phyloP scores from a whole-genome alignment of 495 filamentous ascomycete species.

The Lindgomyces ingoldianus region DNA sequence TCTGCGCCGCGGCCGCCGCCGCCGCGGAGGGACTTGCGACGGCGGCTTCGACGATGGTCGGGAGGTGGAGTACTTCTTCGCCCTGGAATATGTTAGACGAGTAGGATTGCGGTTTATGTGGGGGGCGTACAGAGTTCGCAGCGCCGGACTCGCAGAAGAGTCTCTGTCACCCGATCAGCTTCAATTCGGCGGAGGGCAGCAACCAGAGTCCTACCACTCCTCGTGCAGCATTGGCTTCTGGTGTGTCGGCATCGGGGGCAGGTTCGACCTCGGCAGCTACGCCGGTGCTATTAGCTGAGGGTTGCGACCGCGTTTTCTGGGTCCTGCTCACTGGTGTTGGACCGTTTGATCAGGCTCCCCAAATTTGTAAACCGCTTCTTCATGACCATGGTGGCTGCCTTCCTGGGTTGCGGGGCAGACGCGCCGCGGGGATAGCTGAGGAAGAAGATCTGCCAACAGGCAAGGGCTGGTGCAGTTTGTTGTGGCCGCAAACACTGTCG shows the following conservation, averaged over 20 bases:
- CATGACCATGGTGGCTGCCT: slow-evolving; percentile 32
- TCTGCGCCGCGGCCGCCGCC: slow-evolving; percentile 68
- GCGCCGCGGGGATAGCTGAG: neutral
- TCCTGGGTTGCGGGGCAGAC: slow-evolving; percentile 1
- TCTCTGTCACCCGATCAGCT: slow-evolving; percentile 44
- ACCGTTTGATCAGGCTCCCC: slow-evolving; percentile 29
- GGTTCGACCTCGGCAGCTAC: slow-evolving; percentile 18
- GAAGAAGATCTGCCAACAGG: neutral
- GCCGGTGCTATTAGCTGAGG: neutral
- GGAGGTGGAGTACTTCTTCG: slow-evolving; percentile 90
- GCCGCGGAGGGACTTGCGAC: slow-evolving; percentile 88
- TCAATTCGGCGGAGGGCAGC: neutral
- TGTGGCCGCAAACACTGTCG: neutral
- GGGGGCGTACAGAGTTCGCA: slow-evolving; percentile 59
- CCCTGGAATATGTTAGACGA: slow-evolving; percentile 51
- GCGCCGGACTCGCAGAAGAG: slow-evolving; percentile 79
- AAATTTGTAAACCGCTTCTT: slow-evolving; percentile 33
- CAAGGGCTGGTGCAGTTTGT: neutral
- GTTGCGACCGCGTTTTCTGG: neutral
- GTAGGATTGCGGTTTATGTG: neutral
- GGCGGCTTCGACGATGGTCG: slow-evolving; percentile 88
- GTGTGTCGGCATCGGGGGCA: slow-evolving; percentile 40
- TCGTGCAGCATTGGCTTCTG: slow-evolving; percentile 59
- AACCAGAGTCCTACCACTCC: slow-evolving; percentile 53
- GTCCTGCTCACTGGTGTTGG: slow-evolving; percentile 3